phyloP scores from a whole-genome alignment of 2,329 filamentous ascomycete species.

The Colletotrichum sp. region DNA sequence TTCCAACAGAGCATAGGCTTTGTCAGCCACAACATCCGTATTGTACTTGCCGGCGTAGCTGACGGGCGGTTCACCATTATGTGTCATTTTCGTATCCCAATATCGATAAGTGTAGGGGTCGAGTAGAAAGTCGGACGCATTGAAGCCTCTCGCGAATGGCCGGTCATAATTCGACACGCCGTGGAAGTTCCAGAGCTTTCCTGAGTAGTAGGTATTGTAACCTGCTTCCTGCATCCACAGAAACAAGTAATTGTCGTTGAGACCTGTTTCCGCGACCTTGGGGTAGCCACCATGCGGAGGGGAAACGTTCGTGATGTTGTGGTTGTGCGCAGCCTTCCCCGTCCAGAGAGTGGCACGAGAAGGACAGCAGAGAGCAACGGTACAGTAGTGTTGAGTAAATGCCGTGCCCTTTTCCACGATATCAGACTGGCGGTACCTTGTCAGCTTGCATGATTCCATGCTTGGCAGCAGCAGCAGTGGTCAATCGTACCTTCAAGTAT shows the following conservation, averaged over 20 bases:
- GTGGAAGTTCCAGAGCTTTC: conserved; percentile 58
- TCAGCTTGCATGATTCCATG: background rate
- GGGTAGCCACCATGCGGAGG: conserved; percentile 39
- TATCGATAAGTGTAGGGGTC: conserved; percentile 74
- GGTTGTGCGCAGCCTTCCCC: conserved; percentile 30
- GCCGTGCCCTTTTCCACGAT: conserved; percentile 23
- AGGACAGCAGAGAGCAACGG: conserved; percentile 31
- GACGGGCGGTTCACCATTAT: conserved; percentile 39
- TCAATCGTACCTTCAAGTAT: background rate
- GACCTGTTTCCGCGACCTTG: conserved; percentile 52
- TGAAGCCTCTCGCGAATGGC: conserved; percentile 60
- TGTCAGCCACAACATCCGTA: conserved; percentile 55
- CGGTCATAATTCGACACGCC: conserved; percentile 51
- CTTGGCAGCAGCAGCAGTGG: background rate
- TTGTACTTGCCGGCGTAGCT: conserved; percentile 58
- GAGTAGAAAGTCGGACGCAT: conserved; percentile 58
- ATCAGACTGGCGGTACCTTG: background rate
- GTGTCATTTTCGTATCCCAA: conserved; percentile 55
- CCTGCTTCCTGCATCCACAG: conserved; percentile 55
- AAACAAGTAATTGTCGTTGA: conserved; percentile 54
- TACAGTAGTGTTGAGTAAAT: conserved; percentile 32
- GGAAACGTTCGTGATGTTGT: conserved; percentile 27
- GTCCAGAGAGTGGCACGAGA: conserved; percentile 26
- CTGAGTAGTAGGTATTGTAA: conserved; percentile 58
- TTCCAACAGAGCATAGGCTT: conserved; percentile 56